Base-by-base conservation (phyloP, 257 asterid species). In the Pogostemon cablin region DNA sequence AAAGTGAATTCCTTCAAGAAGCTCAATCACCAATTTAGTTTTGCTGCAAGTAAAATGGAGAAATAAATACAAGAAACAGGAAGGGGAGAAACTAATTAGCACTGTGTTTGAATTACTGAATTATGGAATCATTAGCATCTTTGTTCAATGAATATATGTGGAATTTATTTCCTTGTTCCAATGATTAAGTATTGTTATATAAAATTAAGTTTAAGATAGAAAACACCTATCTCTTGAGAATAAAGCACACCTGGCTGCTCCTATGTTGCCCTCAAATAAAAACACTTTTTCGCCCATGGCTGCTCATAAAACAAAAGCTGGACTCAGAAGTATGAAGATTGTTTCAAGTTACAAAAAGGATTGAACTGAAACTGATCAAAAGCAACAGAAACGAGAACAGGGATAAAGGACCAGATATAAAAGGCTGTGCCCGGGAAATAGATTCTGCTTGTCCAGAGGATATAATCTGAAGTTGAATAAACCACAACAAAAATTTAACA, bases 1-100 rank as follows among this genome's bases (percentile, higher is more conserved):
- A 77, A 84, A 88, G 83, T 93, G 99, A 83, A 91, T 87, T 67
- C 96, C 97, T 87, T 91, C 96, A 44, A 93, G 97, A 71, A 93
- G 99, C 81, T 87, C 93, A 72, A 91, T 91, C 78, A 93, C 96
- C 95, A 85, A 78, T 82, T 86, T 89, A 74, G 80, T 74, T 85
- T 91, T 93, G 80, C 99, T 93, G 96, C 83, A 77, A 76, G 65
- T 25, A 72, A 76, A 58, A 11, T 48, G 62, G 20, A 71, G 62
- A 54, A 40, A 68, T 40, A 50, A 67, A 67, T 60, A 52, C 34
- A 75, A 47, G 37, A 65, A 60, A 63, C 64, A 62, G 47, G 67
- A 35, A 68, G 9, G 54, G 39, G 8, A 43, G 43, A 39, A 59
- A 48, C 70, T 53, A 62, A 61, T 44, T 59, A 55, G n/a, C 69